Conservation (phyloP, 2,329 filamentous ascomycete genomes). For the Cryphonectria radicalis region DNA sequence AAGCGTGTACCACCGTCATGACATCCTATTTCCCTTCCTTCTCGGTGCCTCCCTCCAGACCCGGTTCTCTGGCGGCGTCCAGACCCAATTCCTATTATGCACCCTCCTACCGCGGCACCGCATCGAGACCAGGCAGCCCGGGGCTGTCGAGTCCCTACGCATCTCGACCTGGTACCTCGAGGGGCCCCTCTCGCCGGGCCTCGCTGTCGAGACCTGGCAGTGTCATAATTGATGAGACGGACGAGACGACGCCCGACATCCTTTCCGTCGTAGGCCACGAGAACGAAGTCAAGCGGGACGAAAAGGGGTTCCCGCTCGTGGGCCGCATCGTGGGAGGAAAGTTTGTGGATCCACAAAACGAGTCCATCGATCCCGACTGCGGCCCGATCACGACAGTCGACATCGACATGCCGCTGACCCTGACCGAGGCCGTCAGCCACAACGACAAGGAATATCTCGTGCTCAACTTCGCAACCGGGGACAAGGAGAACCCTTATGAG, state of each 20-base stretch:
- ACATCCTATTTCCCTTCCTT: constrained; percentile 28
- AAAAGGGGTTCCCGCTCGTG: constrained; percentile 28
- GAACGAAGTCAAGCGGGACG: constrained; percentile 25
- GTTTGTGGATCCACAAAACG: constrained; percentile 40
- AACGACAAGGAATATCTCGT: constrained; percentile 51
- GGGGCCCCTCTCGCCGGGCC: constrained; percentile 14
- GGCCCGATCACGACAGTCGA: constrained; percentile 48
- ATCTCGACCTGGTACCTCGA: constrained; percentile 26
- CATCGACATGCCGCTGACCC: constrained; percentile 53
- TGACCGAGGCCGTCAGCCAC: constrained; percentile 46
- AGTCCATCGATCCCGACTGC: constrained; percentile 39
- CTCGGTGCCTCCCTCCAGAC: constrained; percentile 24
- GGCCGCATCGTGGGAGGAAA: constrained; percentile 46
- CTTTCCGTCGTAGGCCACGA: constrained; percentile 23
- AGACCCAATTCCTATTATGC: constrained; percentile 25
- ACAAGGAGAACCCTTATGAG: constrained; percentile 57
- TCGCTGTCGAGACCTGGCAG: constrained; percentile 24
- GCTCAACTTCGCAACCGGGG: constrained; percentile 49
- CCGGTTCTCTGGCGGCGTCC: constrained; percentile 28
- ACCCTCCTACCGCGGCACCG: constrained; percentile 9
- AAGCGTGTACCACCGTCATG: constrained; percentile 14
- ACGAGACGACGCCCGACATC: constrained; percentile 28
- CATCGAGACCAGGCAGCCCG: constrained; percentile 19
- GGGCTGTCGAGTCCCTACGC: constrained; percentile 20
- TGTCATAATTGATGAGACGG: constrained; percentile 14